Conservation (phyloP, 2,329 filamentous ascomycete genomes). For the Cercospora sp. region DNA sequence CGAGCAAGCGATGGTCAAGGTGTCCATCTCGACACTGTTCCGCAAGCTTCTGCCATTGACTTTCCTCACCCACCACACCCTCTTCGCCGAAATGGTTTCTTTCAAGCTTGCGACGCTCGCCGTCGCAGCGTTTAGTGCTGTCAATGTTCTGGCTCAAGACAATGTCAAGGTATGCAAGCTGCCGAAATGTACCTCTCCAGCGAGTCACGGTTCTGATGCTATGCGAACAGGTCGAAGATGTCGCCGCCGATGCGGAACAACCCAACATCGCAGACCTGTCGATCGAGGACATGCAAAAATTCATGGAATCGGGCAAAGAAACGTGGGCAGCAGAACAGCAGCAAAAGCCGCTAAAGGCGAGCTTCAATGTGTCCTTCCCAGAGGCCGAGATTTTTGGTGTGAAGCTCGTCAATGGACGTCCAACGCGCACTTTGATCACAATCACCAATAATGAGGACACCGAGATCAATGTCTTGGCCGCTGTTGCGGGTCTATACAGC, state of each 20-base stretch:
- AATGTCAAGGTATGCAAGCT: conserved; percentile 30
- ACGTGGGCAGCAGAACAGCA: conserved; percentile 27
- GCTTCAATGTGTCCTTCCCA: conserved; percentile 60
- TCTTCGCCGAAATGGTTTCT: conserved; percentile 61
- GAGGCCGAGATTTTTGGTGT: conserved; percentile 83
- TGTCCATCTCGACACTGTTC: conserved; percentile 4
- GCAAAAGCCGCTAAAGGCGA: conserved; percentile 60
- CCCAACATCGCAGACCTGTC: conserved; percentile 21
- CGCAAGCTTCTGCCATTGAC: conserved; percentile 2
- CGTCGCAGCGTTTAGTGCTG: conserved; percentile 67
- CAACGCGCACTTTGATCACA: conserved; percentile 78
- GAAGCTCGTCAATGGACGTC: conserved; percentile 89
- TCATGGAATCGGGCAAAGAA: conserved; percentile 18
- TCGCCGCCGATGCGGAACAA: conserved; percentile 14
- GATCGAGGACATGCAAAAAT: conserved; percentile 26
- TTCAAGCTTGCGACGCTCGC: conserved; percentile 71
- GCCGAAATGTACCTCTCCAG: conserved; percentile 17
- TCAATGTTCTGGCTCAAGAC: conserved; percentile 62
- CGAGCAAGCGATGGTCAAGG: conserved; percentile 5
- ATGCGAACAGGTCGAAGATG: conserved; percentile 26
- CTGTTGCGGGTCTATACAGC: conserved; percentile 72
- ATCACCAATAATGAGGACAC: conserved; percentile 80
- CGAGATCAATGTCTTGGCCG: conserved; percentile 71
- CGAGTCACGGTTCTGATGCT: conserved; percentile 23
- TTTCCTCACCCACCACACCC: not conserved